These are phyloP conservation scores for Lipomyces japonicus DNA, from an alignment of 805 yeast species.

Conservation along the genomic window DNA sequence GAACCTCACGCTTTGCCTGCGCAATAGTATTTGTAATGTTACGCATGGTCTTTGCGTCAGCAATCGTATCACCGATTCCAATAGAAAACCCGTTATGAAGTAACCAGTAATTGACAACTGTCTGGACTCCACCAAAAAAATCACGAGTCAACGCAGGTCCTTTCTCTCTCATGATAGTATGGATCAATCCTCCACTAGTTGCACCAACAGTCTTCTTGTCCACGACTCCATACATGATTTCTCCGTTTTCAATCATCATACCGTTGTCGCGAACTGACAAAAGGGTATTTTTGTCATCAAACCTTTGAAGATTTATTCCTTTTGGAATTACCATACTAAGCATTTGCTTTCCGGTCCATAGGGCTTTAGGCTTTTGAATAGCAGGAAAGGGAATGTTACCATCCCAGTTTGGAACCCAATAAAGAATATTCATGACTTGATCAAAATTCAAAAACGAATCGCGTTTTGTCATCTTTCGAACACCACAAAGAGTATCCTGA, in stretches of 20 bases:
- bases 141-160: conserved; percentile 88
- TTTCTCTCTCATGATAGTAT: conserved; percentile 95
- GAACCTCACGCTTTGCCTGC: conserved; percentile 90
- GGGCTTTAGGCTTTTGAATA: conserved; percentile 85
- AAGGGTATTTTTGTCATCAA: conserved; percentile 82
- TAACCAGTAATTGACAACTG: conserved; percentile 94
- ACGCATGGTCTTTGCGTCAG: conserved; percentile 94
- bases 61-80: conserved; percentile 99
- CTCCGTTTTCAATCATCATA: conserved; percentile 93
- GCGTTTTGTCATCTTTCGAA: conserved; percentile 89
- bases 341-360: conserved; percentile 97
- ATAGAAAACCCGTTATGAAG: conserved; percentile 96
- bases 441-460: conserved; percentile 86
- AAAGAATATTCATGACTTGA: conserved; percentile 92
- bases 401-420: conserved; percentile 99
- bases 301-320: conserved; percentile 91
- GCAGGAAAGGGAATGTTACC: conserved; percentile 97
- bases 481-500: conserved; percentile 96
- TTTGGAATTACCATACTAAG: conserved; percentile 88
- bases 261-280: conserved; percentile 89
- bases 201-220: conserved; percentile 98
- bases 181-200: conserved; percentile 95
- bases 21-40: conserved; percentile 89
- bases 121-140: conserved; percentile 87
- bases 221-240: conserved; percentile 95